phyloP scores from a whole-genome alignment of 2,329 filamentous ascomycete genomes.

The Triangularia verruculosa region DNA sequence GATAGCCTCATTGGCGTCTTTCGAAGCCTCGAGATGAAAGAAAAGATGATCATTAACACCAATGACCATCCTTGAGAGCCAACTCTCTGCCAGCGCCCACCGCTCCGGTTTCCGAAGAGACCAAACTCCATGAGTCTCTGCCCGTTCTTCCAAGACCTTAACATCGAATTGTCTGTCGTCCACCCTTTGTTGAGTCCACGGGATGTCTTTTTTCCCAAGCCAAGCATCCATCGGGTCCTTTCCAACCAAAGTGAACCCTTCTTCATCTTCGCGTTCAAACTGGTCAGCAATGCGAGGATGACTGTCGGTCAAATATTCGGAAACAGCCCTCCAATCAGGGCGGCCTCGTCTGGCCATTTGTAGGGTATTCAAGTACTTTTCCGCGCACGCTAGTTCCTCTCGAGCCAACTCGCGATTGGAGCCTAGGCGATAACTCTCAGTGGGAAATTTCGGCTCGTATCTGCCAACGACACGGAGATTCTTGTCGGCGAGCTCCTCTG shows the following conservation, averaged over 20 bases:
- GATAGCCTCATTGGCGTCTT: constrained; percentile 8
- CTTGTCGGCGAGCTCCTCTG: constrained; percentile 45
- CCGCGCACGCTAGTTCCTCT: too few relatives aligned
- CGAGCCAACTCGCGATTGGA: too few relatives aligned
- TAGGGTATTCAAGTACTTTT: neutral
- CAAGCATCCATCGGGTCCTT: constrained; percentile 6
- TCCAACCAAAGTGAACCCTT: constrained; percentile 7
- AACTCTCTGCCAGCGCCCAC: constrained; percentile 17
- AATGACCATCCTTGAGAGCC: constrained; percentile 8
- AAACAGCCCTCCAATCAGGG: neutral
- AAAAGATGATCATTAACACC: constrained; percentile 1
- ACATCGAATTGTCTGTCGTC: neutral
- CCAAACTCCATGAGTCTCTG: constrained; percentile 12
- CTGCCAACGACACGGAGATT: constrained; percentile 45
- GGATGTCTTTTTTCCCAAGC: constrained; percentile 4
- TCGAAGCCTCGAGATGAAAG: too few relatives aligned
- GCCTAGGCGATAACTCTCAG: constrained; percentile 6
- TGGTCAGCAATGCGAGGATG: neutral
- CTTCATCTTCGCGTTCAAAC: neutral
- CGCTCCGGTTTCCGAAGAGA: constrained; percentile 5
- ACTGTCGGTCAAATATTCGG: neutral
- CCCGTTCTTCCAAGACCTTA: neutral
- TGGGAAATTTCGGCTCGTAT: neutral
- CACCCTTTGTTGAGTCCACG: too few relatives aligned
- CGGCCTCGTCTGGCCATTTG: neutral